These are phyloP conservation scores for Glebionis coronaria DNA, from an alignment of 129 eudicot species.

Conservation along the genomic window DNA sequence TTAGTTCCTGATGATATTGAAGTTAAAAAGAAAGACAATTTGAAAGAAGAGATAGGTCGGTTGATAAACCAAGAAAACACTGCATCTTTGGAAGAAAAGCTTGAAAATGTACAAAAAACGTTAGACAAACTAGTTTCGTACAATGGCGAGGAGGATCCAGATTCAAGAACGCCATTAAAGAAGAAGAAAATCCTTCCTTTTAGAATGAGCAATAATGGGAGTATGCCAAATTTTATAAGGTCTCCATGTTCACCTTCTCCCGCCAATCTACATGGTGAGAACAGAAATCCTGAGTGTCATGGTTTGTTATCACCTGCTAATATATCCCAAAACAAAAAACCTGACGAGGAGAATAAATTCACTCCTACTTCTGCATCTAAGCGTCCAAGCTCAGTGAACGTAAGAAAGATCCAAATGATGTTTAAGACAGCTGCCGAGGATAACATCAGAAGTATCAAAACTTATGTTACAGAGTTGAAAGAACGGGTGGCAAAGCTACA, in stretches of 20 bases:
- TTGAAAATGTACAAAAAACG: conserved; percentile 76
- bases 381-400: conserved; percentile 54
- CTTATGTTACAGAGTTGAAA: conserved; percentile 87
- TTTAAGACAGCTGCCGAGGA: conserved; percentile 95
- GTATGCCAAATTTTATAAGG: conserved; percentile 61
- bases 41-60: conserved; percentile 79
- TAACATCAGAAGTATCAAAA: conserved; percentile 73
- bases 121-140: conserved; percentile 57
- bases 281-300: conserved; percentile 51
- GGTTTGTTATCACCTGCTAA: conserved; percentile 21
- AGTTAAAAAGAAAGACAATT: conserved; percentile 46
- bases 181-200: conserved; percentile 65
- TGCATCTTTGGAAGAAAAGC: conserved; percentile 79
- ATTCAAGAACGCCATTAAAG: conserved; percentile 45
- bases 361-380: conserved; percentile 41
- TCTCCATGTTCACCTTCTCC: conserved; percentile 80
- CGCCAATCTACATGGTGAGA: conserved; percentile 59
- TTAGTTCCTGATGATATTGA: conserved; percentile 42
- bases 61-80: conserved; percentile 60
- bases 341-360: conserved; percentile 39
- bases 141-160: conserved; percentile 50
- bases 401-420: conserved; percentile 78
- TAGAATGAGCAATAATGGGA: conserved; percentile 50
- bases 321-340: conserved; percentile 23
- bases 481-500: conserved; percentile 95